A percentile compares a stretch with the other conserved stretches of the same genome.
Evolutionary conservation across 305 asterid species (phyloP).

Genomic region (Fraxinus platypoda): DNA sequence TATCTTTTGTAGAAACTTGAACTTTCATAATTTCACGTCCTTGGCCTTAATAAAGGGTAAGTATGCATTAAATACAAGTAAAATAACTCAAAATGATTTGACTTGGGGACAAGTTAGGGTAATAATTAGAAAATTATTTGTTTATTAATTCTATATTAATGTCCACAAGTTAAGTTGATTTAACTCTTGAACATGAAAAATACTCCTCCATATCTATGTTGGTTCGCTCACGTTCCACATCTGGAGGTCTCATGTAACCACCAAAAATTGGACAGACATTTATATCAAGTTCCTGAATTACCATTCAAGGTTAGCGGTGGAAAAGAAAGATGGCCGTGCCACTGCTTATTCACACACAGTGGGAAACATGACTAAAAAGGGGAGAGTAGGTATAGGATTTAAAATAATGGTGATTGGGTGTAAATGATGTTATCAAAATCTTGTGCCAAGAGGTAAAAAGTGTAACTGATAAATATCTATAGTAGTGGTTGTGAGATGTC

Average conservation of each 20-base stretch:
- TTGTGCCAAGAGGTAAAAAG: neutral
- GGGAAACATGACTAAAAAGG: neutral
- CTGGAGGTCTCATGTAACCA: neutral
- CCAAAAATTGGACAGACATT: neutral
- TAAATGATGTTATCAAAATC: neutral
- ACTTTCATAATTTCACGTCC: neutral
- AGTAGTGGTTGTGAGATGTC: neutral
- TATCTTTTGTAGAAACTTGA: slow-evolving; percentile 7
- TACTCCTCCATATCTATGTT: neutral
- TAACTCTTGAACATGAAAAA: neutral
- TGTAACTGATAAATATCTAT: neutral
- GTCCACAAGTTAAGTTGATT: neutral
- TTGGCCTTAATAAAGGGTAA: slow-evolving; percentile 8
- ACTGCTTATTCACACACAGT: neutral
- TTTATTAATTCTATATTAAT: neutral
- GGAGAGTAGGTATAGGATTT: neutral
- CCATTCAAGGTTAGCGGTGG: neutral
- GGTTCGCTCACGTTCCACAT: neutral
- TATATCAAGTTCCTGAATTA: neutral
- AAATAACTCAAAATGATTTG: neutral
- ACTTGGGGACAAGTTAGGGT: slow-evolving; percentile 1
- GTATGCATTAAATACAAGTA: slow-evolving; percentile 4
- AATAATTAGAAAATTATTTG: neutral
- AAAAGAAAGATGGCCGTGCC: neutral
- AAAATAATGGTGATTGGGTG: neutral